Evolutionary conservation across 106 monocot genomes (phyloP).

Genomic region (Acanthochlamys bracteata): DNA sequence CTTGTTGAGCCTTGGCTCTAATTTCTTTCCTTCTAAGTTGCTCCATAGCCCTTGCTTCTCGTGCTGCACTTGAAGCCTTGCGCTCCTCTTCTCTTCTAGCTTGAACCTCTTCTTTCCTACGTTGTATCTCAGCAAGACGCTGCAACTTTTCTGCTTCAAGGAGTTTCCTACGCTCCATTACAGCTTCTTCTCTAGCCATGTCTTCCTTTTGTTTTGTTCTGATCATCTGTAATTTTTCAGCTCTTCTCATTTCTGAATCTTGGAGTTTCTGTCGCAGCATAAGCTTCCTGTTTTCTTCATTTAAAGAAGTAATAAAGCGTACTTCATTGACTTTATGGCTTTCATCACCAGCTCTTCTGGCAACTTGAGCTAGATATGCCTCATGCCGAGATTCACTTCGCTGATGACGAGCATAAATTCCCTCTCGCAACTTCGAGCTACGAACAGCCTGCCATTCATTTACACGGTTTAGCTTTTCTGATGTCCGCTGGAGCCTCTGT

Average conservation of each 20-base stretch:
- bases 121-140: conserved; percentile 82
- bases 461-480: conserved; percentile 91
- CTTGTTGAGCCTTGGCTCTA: conserved; percentile 86
- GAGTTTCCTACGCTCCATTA: conserved; percentile 78
- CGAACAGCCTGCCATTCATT: conserved; percentile 97
- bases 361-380: conserved; percentile 93
- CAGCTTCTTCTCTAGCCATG: conserved; percentile 91
- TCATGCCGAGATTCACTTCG: conserved; percentile 85
- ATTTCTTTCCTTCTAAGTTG: conserved; percentile 81
- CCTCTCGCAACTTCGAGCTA: conserved; percentile 70
- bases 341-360: conserved; percentile 91
- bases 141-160: conserved; percentile 98
- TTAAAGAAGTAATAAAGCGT: conserved; percentile 94
- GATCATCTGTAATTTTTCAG: conserved; percentile 86
- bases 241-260: conserved; percentile 85
- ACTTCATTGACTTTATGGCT: conserved; percentile 98
- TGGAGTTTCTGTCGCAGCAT: conserved; percentile 88
- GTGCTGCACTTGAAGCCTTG: conserved; percentile 91
- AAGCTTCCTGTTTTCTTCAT: conserved; percentile 94
- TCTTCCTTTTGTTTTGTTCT: conserved; percentile 93
- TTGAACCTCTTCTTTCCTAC: conserved; percentile 90
- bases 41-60: conserved; percentile 83
- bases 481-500: conserved; percentile 81
- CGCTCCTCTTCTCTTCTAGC: conserved; percentile 95
- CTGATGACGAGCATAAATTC: conserved; percentile 85